A percentile compares a stretch with the other conserved stretches of the same genome.
phyloP scores from a whole-genome alignment of 352 stramenopile genomes.

The Pythium sp. region DNA sequence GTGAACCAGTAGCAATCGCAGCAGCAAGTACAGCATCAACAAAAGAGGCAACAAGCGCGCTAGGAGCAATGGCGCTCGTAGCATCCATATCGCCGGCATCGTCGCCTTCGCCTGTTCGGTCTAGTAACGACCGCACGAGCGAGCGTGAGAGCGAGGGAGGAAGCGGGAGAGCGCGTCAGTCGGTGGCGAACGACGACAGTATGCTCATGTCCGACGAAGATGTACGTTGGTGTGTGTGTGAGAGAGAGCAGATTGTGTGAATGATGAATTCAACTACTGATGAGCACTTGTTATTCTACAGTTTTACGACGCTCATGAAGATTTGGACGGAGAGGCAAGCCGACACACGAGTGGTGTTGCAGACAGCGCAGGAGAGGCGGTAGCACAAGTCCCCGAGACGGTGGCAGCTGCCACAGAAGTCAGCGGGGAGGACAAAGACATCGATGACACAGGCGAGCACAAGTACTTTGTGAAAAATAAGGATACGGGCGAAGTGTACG shows the following conservation, averaged over 20 bases:
- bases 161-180: conserved; percentile 5
- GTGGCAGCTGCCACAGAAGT: neutral
- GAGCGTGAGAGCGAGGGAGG: conserved; percentile 8
- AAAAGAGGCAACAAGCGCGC: neutral
- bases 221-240: conserved; percentile 22
- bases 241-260: neutral
- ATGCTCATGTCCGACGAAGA: conserved; percentile 57
- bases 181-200: conserved; percentile 45
- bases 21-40: conserved; percentile 1
- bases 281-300: conserved; percentile 13
- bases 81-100: neutral
- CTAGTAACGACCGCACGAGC: conserved; percentile 1
- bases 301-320: conserved; percentile 75
- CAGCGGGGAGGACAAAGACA: conserved; percentile 6
- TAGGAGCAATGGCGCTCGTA: neutral
- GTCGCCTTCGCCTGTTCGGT: conserved; percentile 11
- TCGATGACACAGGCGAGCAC: conserved; percentile 28
- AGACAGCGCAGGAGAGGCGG: conserved; percentile 11
- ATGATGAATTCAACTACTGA: neutral
- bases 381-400: conserved; percentile 12
- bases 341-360: conserved; percentile 13
- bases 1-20: neutral
- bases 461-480: conserved; percentile 83
- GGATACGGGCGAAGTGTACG: conserved; percentile 77
- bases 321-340: conserved; percentile 34